These are phyloP conservation scores for Mallotus repandus DNA, from an alignment of 441 rosid species.

Conservation along the genomic window DNA sequence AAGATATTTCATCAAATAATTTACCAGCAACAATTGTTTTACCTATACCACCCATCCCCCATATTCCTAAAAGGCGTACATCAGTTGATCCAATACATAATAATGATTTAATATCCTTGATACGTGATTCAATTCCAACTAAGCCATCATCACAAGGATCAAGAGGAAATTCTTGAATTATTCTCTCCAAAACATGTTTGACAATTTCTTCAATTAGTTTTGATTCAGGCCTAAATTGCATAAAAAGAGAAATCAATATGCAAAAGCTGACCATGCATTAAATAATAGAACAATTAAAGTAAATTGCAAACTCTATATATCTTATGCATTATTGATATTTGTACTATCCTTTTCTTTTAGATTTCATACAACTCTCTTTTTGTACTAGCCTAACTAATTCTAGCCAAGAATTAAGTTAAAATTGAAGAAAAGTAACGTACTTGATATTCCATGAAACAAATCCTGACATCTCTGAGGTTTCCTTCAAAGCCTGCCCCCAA, in stretches of 20 bases:
- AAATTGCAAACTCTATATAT: too few species aligned
- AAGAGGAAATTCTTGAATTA: neutral
- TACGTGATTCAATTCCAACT: constrained; percentile 5
- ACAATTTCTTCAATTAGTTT: constrained; percentile 8
- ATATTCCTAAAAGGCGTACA: constrained; percentile 5
- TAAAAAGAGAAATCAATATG: neutral
- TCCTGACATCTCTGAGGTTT: too few species aligned
- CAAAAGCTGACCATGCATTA: too few species aligned
- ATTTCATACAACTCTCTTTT: too few species aligned
- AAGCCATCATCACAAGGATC: neutral
- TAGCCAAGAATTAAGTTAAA: too few species aligned
- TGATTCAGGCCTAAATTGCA: constrained; percentile 5
- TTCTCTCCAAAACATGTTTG: neutral
- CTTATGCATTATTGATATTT: too few species aligned
- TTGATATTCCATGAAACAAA: too few species aligned
- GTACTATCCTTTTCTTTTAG: too few species aligned
- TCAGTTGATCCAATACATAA: neutral
- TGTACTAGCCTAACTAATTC: too few species aligned
- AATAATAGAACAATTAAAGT: too few species aligned
- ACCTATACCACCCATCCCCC: constrained; percentile 21
- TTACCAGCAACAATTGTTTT: constrained; percentile 3
- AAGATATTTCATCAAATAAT: neutral
- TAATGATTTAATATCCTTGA: neutral
- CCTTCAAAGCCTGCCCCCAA: too few species aligned
- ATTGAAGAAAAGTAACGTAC: too few species aligned